phyloP scores from a whole-genome alignment of 192 early-diverging fungal genomes.

The Spizellomyces sp. region DNA sequence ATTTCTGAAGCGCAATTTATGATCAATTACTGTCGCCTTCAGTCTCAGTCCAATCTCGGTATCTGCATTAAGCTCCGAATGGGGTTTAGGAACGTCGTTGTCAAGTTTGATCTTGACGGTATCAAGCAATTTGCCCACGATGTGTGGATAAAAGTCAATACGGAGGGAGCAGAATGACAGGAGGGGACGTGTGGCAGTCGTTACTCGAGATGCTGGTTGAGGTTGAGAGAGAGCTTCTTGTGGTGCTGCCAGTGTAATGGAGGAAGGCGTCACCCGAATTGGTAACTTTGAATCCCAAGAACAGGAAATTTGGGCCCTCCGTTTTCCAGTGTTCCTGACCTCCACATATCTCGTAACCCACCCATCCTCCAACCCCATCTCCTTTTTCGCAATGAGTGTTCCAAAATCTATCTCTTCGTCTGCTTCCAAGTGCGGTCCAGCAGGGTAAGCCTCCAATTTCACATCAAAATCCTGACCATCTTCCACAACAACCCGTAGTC shows the following conservation, averaged over 20 bases:
- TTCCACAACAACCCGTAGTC: conserved; percentile 18
- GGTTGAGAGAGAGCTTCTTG: neutral
- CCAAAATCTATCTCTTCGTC: conserved; percentile 45
- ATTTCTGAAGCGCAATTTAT: conserved; percentile 39
- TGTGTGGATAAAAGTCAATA: conserved; percentile 35
- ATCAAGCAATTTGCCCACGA: conserved; percentile 27
- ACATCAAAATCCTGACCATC: conserved; percentile 29
- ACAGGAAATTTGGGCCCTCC: conserved; percentile 17
- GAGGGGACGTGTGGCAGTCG: too few relatives aligned
- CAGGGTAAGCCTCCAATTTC: conserved; percentile 34
- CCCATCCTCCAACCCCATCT: neutral
- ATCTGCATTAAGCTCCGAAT: neutral
- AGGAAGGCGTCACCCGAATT: conserved; percentile 21
- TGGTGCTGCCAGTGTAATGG: conserved; percentile 13
- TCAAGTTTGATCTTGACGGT: conserved; percentile 30
- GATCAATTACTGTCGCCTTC: conserved; percentile 34
- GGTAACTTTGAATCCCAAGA: conserved; percentile 7
- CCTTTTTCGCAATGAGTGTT: conserved; percentile 15
- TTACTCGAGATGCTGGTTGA: too few relatives aligned
- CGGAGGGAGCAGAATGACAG: conserved; percentile 1
- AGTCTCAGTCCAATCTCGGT: conserved; percentile 8
- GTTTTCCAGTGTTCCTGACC: conserved; percentile 31
- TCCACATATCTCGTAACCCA: conserved; percentile 9
- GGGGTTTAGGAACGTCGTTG: conserved; percentile 8
- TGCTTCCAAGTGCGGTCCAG: conserved; percentile 30